Evolutionary conservation across 1,284 basidiomycete species (phyloP).

Genomic region (Ustilago esculenta): DNA sequence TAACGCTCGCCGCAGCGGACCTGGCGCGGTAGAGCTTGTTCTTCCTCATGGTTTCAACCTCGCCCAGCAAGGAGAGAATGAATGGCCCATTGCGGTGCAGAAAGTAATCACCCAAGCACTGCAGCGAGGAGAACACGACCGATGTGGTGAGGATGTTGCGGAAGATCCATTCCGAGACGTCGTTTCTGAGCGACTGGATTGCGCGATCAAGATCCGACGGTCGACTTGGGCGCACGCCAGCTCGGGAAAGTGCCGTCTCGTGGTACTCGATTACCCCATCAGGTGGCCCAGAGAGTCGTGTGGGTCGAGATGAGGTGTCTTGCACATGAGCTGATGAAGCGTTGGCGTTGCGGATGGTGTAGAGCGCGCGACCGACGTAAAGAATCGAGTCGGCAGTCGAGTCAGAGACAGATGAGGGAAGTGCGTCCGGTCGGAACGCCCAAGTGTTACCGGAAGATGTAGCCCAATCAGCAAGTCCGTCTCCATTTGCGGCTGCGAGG

Average conservation of each 20-base stretch:
- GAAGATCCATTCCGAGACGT: constrained; percentile 90
- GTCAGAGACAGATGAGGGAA: constrained; percentile 78
- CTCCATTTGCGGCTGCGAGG: constrained; percentile 10
- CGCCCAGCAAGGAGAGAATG: constrained; percentile 74
- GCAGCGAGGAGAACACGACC: constrained; percentile 80
- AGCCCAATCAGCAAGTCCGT: constrained; percentile 42
- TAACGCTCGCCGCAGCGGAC: constrained; percentile 72
- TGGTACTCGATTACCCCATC: constrained; percentile 37
- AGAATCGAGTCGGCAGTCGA: constrained; percentile 81
- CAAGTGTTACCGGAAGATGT: constrained; percentile 57
- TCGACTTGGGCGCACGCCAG: constrained; percentile 25
- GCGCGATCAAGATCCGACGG: constrained; percentile 31
- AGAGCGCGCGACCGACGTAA: constrained; percentile 86
- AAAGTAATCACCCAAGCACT: constrained; percentile 74
- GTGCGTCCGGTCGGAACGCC: constrained; percentile 72
- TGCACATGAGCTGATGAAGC: constrained; percentile 5
- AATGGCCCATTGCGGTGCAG: constrained; percentile 87
- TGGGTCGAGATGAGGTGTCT: constrained; percentile 2
- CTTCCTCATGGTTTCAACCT: constrained; percentile 78
- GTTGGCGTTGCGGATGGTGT: constrained; percentile 74
- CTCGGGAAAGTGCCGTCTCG: constrained; percentile 19
- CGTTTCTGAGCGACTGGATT: constrained; percentile 74
- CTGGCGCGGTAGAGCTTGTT: constrained; percentile 69
- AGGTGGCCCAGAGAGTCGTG: constrained; percentile 27
- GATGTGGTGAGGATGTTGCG: constrained; percentile 82